These are phyloP conservation scores for Geotrichum restrictum DNA, from an alignment of 1,139 yeast species.

Conservation along the genomic window DNA sequence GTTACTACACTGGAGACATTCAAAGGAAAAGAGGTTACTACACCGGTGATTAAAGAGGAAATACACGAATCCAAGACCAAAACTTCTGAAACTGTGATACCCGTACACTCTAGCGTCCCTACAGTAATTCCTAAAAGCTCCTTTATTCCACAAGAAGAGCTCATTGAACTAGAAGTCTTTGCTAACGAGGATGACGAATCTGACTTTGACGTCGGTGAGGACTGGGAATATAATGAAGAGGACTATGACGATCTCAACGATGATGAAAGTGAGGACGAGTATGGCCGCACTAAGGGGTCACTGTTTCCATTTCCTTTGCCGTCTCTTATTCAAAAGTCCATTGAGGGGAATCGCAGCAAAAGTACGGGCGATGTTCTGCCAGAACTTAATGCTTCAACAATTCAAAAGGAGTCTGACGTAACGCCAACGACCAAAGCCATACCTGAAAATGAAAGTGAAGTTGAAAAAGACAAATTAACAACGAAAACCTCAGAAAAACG, in stretches of 20 bases:
- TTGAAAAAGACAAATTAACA: background rate
- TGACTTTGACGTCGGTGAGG: conserved; percentile 44
- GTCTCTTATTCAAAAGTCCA: conserved; percentile 13
- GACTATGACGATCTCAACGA: conserved; percentile 40
- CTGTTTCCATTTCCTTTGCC: conserved; percentile 33
- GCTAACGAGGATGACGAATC: conserved; percentile 51
- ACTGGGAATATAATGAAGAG: conserved; percentile 36
- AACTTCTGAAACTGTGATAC: background rate
- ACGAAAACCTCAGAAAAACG: conserved; percentile 22
- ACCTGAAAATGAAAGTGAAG: background rate
- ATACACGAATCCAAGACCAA: background rate
- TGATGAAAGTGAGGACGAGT: conserved; percentile 40
- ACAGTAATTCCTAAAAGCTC: background rate
- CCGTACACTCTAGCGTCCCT: background rate
- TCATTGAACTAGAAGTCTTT: conserved; percentile 49
- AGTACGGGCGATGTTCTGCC: background rate
- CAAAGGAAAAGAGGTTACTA: background rate
- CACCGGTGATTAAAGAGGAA: background rate
- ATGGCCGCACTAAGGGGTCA: conserved; percentile 41
- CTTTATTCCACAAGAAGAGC: conserved; percentile 36
- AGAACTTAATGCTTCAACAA: background rate
- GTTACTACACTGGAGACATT: background rate
- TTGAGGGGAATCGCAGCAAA: conserved; percentile 13
- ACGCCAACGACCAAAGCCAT: background rate
- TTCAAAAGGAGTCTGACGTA: background rate